These are phyloP conservation scores for Glomus cerebriforme DNA, from an alignment of 192 early-diverging fungal species.

Conservation along the genomic window DNA sequence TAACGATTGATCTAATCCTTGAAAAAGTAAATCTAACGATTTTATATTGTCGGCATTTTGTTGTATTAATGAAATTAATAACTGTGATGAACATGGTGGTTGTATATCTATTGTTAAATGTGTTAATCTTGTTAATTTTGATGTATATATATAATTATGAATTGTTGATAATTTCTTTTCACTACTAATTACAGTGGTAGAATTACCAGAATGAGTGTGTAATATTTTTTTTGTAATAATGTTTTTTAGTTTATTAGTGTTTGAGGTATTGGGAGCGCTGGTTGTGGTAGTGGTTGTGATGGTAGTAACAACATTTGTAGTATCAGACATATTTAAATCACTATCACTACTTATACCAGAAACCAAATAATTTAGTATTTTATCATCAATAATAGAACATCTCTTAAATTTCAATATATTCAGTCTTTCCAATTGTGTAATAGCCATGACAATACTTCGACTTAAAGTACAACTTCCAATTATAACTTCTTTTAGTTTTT, in stretches of 20 bases:
- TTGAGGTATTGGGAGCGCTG: background rate
- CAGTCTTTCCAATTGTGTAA: background rate
- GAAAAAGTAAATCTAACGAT: background rate
- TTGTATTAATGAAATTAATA: background rate
- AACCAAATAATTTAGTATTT: background rate
- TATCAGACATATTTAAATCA: background rate
- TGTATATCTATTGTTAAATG: background rate
- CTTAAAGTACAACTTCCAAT: background rate
- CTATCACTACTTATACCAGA: background rate
- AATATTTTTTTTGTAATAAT: background rate
- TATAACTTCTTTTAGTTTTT: background rate
- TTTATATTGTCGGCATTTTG: background rate
- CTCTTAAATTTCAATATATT: background rate
- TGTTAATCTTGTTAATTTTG: background rate
- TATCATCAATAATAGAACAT: background rate
- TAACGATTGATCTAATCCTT: background rate
- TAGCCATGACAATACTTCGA: background rate
- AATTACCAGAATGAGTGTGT: background rate
- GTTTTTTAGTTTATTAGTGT: background rate
- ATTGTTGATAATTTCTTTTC: background rate
- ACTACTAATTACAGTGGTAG: background rate
- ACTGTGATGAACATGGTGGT: background rate
- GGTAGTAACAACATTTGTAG: background rate
- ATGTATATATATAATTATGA: background rate
- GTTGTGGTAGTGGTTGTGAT: background rate